Conservation (phyloP, 1,139 yeast genomes). For the Candida sanyaensis region DNA sequence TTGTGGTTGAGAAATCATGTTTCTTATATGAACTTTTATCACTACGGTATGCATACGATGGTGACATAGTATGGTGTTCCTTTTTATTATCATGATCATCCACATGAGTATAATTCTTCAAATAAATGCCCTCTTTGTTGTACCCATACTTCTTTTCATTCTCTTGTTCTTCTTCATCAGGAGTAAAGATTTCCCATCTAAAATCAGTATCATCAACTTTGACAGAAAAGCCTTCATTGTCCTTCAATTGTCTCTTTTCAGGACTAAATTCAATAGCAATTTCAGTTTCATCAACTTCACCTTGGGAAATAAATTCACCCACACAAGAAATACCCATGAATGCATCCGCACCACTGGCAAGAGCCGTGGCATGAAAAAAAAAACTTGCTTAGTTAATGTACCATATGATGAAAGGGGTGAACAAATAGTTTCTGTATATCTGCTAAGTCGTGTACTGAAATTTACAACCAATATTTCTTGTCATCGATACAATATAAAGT, state of each 20-base stretch:
- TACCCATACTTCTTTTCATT: constrained; percentile 9
- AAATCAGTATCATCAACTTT: constrained; percentile 55
- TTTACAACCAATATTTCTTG: constrained; percentile 73
- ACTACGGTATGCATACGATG: constrained; percentile 1
- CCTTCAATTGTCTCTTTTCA: constrained; percentile 25
- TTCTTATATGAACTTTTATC: constrained; percentile 10
- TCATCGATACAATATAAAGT: constrained; percentile 70
- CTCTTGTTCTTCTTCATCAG: constrained; percentile 18
- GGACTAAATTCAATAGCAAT: constrained; percentile 21
- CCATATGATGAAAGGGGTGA: constrained; percentile 79
- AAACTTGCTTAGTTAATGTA: constrained; percentile 49
- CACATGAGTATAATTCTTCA: background rate
- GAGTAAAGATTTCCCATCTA: constrained; percentile 61
- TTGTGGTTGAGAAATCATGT: constrained; percentile 4
- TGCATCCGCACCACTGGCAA: constrained; percentile 70
- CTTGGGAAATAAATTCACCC: constrained; percentile 47
- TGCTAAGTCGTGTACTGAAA: constrained; percentile 41
- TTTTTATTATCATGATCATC: constrained; percentile 2
- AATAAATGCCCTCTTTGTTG: constrained; percentile 11
- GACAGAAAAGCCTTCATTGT: constrained; percentile 38
- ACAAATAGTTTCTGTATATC: constrained; percentile 72
- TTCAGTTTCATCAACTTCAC: constrained; percentile 22
- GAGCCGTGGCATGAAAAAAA: constrained; percentile 73
- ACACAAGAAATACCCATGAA: constrained; percentile 62
- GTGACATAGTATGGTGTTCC: constrained; percentile 1